phyloP scores from a whole-genome alignment of 805 yeast genomes.

The Wickerhamiella vanderwaltii region DNA sequence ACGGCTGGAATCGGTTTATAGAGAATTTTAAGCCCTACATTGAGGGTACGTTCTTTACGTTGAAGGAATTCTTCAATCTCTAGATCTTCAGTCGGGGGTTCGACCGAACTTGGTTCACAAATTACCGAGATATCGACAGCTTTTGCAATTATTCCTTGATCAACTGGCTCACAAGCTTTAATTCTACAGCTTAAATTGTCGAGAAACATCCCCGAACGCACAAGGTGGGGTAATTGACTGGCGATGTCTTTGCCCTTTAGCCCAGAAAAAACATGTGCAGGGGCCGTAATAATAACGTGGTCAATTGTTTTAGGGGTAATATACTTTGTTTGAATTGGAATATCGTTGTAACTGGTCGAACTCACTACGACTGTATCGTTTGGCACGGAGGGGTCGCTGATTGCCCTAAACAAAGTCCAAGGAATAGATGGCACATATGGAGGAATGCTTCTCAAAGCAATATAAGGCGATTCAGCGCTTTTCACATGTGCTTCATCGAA shows the following conservation, averaged over 20 bases:
- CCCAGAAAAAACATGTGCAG: constrained; percentile 36
- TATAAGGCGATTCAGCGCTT: neutral
- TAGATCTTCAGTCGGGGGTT: constrained; percentile 14
- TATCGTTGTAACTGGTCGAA: neutral
- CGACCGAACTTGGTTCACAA: constrained; percentile 16
- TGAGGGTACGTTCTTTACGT: constrained; percentile 1
- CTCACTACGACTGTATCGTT: neutral
- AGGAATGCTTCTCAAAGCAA: constrained; percentile 9
- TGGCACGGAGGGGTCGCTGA: neutral
- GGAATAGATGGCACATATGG: constrained; percentile 5
- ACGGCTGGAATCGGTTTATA: constrained; percentile 11
- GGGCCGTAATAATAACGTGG: constrained; percentile 33
- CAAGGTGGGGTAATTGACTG: constrained; percentile 28
- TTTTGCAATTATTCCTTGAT: constrained; percentile 45
- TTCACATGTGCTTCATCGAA: constrained; percentile 4
- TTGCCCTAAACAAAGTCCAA: constrained; percentile 11
- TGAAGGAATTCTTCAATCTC: constrained; percentile 19
- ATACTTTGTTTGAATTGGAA: neutral
- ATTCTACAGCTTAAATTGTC: constrained; percentile 39
- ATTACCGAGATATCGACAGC: constrained; percentile 45
- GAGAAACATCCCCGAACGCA: constrained; percentile 34
- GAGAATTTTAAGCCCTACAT: constrained; percentile 10
- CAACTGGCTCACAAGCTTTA: constrained; percentile 56
- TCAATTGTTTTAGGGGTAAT: constrained; percentile 26
- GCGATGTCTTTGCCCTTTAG: constrained; percentile 31